These are phyloP conservation scores for Penicillium sp. DNA, from an alignment of 2,329 filamentous ascomycete species.

Conservation along the genomic window DNA sequence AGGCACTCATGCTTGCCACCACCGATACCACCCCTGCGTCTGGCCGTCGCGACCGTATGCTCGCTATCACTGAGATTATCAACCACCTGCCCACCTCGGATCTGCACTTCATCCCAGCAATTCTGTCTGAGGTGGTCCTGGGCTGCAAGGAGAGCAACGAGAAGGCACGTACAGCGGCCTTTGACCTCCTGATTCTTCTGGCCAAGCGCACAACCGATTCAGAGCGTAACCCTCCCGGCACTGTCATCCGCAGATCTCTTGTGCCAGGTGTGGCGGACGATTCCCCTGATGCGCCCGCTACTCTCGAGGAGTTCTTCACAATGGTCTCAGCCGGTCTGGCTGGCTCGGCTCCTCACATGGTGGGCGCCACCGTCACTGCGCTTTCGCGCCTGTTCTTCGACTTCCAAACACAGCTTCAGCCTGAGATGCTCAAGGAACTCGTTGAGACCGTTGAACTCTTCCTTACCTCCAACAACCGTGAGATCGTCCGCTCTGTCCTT, in stretches of 20 bases:
- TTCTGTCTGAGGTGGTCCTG: conserved; percentile 91
- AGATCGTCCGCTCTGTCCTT: conserved; percentile 90
- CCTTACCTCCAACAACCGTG: conserved; percentile 91
- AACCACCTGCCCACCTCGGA: conserved; percentile 72
- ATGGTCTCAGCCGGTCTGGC: conserved; percentile 97
- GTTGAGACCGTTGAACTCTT: conserved; percentile 96
- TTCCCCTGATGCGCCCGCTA: conserved; percentile 72
- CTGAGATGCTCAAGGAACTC: conserved; percentile 72
- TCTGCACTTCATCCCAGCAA: conserved; percentile 87
- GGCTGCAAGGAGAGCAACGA: conserved; percentile 98
- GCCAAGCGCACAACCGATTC: conserved; percentile 76
- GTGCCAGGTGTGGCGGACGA: conserved; percentile 82
- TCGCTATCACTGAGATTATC: conserved; percentile 76
- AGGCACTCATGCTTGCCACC: conserved; percentile 74
- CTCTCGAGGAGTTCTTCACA: conserved; percentile 91
- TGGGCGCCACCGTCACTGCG: conserved; percentile 93
- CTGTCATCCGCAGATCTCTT: conserved; percentile 81
- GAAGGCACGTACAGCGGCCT: conserved; percentile 82
- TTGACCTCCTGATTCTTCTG: conserved; percentile 85
- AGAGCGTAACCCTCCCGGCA: conserved; percentile 49
- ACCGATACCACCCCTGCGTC: conserved; percentile 83
- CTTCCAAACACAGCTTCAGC: conserved; percentile 69
- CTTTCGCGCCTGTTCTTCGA: conserved; percentile 91
- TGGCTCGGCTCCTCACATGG: conserved; percentile 92
- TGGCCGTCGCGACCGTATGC: conserved; percentile 78